Conservation (phyloP, 805 yeast species). For the Nakazawaea ernobii region DNA sequence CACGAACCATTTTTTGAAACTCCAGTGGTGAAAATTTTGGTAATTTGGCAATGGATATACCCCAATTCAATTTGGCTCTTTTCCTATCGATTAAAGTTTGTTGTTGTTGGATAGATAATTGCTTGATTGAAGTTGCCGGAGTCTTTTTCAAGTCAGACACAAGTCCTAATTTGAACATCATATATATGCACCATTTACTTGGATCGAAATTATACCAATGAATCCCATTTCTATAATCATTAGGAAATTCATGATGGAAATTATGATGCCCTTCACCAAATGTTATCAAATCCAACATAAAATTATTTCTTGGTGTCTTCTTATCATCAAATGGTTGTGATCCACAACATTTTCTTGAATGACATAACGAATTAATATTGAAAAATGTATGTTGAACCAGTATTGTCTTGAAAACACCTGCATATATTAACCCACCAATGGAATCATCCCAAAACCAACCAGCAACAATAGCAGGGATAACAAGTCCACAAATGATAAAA, state of each 20-base stretch:
- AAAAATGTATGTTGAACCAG: conserved; percentile 76
- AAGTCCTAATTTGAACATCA: conserved; percentile 46
- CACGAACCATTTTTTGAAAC: conserved; percentile 32
- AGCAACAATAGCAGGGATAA: conserved; percentile 61
- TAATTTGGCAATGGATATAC: conserved; percentile 82
- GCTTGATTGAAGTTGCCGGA: conserved; percentile 57
- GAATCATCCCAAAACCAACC: conserved; percentile 70
- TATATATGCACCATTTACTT: conserved; percentile 67
- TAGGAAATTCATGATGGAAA: conserved; percentile 93
- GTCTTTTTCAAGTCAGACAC: conserved; percentile 54
- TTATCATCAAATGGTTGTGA: conserved; percentile 69
- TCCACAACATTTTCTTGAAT: conserved; percentile 45
- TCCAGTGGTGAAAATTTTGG: conserved; percentile 56
- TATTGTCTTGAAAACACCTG: conserved; percentile 68
- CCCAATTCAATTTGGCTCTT: conserved; percentile 83
- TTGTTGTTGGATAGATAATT: conserved; percentile 72
- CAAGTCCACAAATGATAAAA: conserved; percentile 37
- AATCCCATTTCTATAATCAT: conserved; percentile 75
- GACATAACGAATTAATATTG: conserved; percentile 79
- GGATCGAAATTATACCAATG: conserved; percentile 81
- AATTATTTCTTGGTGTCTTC: conserved; percentile 68
- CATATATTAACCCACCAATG: conserved; percentile 71
- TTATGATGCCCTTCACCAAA: conserved; percentile 91
- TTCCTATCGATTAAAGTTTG: conserved; percentile 76
- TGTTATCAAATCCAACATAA: conserved; percentile 57